Base-by-base conservation (phyloP, 345 rosid genomes). In the Brassica rapa region DNA sequence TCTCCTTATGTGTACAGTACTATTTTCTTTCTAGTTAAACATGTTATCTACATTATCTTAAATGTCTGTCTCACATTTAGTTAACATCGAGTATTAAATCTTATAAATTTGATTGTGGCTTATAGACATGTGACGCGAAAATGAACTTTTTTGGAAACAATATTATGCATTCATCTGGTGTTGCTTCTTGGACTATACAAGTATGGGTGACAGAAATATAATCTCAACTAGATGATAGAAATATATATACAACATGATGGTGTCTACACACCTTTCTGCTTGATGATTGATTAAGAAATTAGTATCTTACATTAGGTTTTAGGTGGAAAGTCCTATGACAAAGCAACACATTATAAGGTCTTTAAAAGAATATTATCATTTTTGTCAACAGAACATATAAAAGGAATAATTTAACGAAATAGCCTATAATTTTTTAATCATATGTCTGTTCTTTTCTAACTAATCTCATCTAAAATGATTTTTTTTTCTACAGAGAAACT, bases 71-170 rank as follows among this genome's bases (percentile, higher is more conserved):
- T 55, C 66, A 56, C 67, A 75, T 66, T 61, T 62, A 63, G 37
- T 55, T 77, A 70, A 62, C 4, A 23, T 51, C 41, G 43, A 62
- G n/a, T 70, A 51, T 70, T 46, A 33, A 61, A 69, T 62, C 29
- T 9, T 70, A 35, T 4, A 53, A 49, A 69, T 9, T 62, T 69
- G 70, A 62, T 62, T 53, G 24, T 53, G 60, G 24, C 60, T 53
- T 62, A 24, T 51, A 70, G 80, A 62, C 80, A 77, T 63, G 80
- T 77, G 80, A 77, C 3, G 21, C 21, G 8, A 67, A 59, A 16
- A 8, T 33, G 19, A 9, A 23, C 46, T 30, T 7, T 51, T 57
- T 57, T n/a, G 30, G 10, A 25, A 67, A 59, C 43, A 16, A 12
- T 29, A 63, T 39, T 53, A 23, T 53, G 24, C 10, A 53, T 53